Percentiles rank a stretch among this genome's conserved stretches.
These are phyloP conservation scores for Antrodiella citrinella DNA, from an alignment of 768 basidiomycete genomes.

Conservation along the genomic window DNA sequence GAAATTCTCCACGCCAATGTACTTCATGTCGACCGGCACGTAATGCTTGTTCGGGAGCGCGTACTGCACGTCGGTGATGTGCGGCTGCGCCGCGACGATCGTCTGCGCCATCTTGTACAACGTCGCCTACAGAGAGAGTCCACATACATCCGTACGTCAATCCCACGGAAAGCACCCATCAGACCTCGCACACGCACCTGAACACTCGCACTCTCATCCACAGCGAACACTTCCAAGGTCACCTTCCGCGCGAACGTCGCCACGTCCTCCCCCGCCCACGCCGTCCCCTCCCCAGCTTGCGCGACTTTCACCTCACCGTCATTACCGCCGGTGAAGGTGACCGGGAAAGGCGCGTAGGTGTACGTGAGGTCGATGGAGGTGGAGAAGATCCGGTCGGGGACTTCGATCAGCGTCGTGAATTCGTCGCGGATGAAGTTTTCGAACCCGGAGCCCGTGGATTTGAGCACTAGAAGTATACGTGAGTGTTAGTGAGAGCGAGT, in stretches of 20 bases:
- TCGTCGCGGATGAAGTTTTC: slow-evolving; percentile 76
- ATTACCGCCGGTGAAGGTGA: slow-evolving; percentile 24
- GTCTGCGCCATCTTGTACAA: slow-evolving; percentile 81
- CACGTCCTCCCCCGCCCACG: slow-evolving; percentile 55
- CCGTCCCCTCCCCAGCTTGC: slow-evolving; percentile 32
- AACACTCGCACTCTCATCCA: slow-evolving; percentile 86
- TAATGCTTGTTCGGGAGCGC: slow-evolving; percentile 92
- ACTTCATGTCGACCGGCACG: slow-evolving; percentile 78
- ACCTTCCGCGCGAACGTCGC: slow-evolving; percentile 43
- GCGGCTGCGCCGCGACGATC: slow-evolving; percentile 57
- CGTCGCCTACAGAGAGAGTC: slow-evolving; percentile 54
- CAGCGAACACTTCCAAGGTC: slow-evolving; percentile 77
- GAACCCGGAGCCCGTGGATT: slow-evolving; percentile 84
- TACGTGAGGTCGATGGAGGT: slow-evolving; percentile 79
- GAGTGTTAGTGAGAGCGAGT: not conserved
- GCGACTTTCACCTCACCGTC: slow-evolving; percentile 4
- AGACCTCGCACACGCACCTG: slow-evolving; percentile 47
- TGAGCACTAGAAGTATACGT: slow-evolving; percentile 53
- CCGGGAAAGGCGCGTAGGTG: slow-evolving; percentile 42
- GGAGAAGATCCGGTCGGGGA: slow-evolving; percentile 84
- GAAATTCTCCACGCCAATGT: slow-evolving; percentile 62
- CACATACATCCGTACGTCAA: not conserved
- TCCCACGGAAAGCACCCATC: too few relatives aligned
- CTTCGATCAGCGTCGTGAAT: slow-evolving; percentile 79
- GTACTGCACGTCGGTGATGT: slow-evolving; percentile 58